Evolutionary conservation across 1,139 yeast genomes (phyloP).

Genomic region (Sugiyamaella neomexicana): DNA sequence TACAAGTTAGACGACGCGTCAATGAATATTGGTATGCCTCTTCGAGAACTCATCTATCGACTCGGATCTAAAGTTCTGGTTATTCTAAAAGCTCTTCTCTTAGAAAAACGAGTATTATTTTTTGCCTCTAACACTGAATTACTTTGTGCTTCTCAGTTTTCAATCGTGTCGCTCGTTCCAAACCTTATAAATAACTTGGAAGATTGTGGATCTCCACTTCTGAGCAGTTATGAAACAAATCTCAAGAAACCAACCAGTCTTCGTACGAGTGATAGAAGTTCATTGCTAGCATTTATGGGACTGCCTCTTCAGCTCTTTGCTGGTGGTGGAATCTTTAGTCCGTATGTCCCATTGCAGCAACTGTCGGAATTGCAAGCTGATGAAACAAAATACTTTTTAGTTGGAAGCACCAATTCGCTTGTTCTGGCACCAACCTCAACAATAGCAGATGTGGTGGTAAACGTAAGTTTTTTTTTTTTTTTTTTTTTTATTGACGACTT

Average conservation of each 20-base stretch:
- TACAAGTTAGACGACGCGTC: slow-evolving; percentile 51
- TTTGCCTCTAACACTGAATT: slow-evolving; percentile 83
- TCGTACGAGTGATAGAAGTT: slow-evolving; percentile 72
- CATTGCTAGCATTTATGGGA: slow-evolving; percentile 79
- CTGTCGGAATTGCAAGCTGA: slow-evolving; percentile 65
- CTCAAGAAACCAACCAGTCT: slow-evolving; percentile 65
- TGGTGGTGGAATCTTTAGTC: slow-evolving; percentile 84
- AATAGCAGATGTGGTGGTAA: slow-evolving; percentile 56
- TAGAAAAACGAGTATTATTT: slow-evolving; percentile 65
- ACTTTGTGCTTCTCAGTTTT: slow-evolving; percentile 69
- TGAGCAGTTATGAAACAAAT: slow-evolving; percentile 56
- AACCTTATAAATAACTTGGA: slow-evolving; percentile 69
- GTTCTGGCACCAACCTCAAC: slow-evolving; percentile 66
- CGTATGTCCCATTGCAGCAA: slow-evolving; percentile 91
- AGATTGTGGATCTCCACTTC: slow-evolving; percentile 77
- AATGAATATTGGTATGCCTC: slow-evolving; percentile 71
- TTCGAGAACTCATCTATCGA: slow-evolving; percentile 62
- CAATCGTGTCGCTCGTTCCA: slow-evolving; percentile 71
- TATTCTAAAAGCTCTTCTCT: slow-evolving; percentile 70
- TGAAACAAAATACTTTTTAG: slow-evolving; percentile 63
- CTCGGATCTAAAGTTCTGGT: slow-evolving; percentile 64
- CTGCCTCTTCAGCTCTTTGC: slow-evolving; percentile 85
- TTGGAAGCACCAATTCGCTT: slow-evolving; percentile 87
- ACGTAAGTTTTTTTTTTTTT: slow-evolving; percentile 38
- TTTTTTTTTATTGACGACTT: too few relatives aligned